Evolutionary conservation across 2,329 filamentous ascomycete genomes (phyloP).

Genomic region (Fusarium sp.): DNA sequence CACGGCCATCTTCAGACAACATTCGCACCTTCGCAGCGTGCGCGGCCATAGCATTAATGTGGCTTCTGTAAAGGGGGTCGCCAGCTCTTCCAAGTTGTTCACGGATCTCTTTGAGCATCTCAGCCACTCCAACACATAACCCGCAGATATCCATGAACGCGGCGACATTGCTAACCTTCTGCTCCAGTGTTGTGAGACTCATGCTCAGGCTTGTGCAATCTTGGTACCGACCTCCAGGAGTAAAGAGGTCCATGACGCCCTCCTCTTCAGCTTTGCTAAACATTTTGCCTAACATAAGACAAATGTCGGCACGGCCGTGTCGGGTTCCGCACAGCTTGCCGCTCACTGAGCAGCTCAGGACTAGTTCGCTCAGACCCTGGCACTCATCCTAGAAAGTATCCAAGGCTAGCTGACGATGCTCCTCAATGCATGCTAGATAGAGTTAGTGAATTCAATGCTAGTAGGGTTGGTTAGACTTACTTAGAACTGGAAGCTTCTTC

Average conservation of each 20-base stretch:
- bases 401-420: slow-evolving; percentile 15
- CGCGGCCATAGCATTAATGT: background rate
- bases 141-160: slow-evolving; percentile 18
- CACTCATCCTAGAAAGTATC: slow-evolving; percentile 18
- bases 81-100: background rate
- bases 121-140: slow-evolving; percentile 1
- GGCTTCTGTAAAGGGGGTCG: slow-evolving; percentile 16
- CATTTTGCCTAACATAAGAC: slow-evolving; percentile 22
- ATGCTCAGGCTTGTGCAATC: background rate
- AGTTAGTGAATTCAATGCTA: background rate
- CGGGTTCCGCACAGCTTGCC: background rate
- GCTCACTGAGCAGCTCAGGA: slow-evolving; percentile 5
- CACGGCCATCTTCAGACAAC: background rate
- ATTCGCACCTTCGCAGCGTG: slow-evolving; percentile 23
- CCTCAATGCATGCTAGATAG: slow-evolving; percentile 14
- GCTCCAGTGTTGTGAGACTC: background rate
- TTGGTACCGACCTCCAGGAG: background rate
- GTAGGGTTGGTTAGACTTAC: background rate
- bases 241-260: slow-evolving; percentile 21
- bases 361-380: slow-evolving; percentile 5
- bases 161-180: slow-evolving; percentile 5
- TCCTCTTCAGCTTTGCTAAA: slow-evolving; percentile 19
- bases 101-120: background rate
- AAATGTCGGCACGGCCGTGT: slow-evolving; percentile 2
- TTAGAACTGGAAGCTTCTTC: slow-evolving; percentile 12